Conservation (phyloP, 129 eudicot species). For the Artemisia argyi region DNA sequence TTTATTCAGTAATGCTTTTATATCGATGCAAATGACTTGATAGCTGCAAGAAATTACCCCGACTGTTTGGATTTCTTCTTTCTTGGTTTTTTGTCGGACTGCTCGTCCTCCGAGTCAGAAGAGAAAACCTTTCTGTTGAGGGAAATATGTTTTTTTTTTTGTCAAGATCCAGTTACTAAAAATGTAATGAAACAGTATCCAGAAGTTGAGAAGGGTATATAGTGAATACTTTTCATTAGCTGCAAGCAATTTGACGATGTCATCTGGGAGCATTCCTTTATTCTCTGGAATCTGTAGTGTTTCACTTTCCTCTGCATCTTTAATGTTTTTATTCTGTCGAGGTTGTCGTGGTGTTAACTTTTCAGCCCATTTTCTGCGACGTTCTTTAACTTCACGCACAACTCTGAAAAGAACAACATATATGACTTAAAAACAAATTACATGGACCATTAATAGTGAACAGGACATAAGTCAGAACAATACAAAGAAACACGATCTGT, state of each 20-base stretch:
- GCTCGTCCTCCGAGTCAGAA: constrained; percentile 80
- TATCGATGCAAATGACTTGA: background rate
- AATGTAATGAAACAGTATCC: background rate
- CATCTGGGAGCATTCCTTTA: constrained; percentile 83
- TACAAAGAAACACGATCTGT: too few species aligned
- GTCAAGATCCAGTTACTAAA: background rate
- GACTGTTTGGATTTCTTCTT: constrained; percentile 62
- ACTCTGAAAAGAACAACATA: constrained; percentile 38
- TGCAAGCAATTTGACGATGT: constrained; percentile 78
- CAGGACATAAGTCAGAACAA: background rate
- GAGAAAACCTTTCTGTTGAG: constrained; percentile 81
- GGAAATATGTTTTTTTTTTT: background rate
- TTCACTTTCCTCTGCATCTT: constrained; percentile 43
- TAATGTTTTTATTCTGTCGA: constrained; percentile 33
- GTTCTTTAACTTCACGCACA: constrained; percentile 79
- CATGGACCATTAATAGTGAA: background rate
- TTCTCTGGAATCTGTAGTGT: constrained; percentile 25
- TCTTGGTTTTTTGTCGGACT: constrained; percentile 49
- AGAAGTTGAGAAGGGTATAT: background rate
- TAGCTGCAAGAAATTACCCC: constrained; percentile 41
- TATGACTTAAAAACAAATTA: background rate
- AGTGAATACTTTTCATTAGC: constrained; percentile 60
- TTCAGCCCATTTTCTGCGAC: constrained; percentile 80
- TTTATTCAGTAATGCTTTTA: background rate
- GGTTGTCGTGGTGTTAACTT: constrained; percentile 64